phyloP scores from a whole-genome alignment of 2,329 filamentous ascomycete species.

The Colletotrichum spaethianum region DNA sequence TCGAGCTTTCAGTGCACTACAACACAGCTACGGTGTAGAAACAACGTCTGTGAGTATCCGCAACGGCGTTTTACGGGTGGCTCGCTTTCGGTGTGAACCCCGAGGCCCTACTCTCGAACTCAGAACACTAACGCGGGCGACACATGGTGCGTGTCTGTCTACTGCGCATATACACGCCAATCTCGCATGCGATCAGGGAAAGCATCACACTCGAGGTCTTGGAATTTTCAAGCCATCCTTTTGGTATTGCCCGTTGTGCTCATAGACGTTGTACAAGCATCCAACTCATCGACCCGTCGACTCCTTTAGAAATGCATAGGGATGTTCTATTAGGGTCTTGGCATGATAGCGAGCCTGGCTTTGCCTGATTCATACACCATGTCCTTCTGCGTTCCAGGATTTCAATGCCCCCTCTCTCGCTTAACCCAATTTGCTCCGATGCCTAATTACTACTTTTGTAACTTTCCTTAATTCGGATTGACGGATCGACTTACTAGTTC shows the following conservation, averaged over 20 bases:
- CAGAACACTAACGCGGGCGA: not conserved
- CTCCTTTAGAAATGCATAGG: not conserved
- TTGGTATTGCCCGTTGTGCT: no score
- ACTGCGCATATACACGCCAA: no score
- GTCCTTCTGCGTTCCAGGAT: not conserved
- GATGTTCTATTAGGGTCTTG: constrained; percentile 15
- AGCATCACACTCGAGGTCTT: not conserved
- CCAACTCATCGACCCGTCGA: no score
- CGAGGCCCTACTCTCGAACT: no score
- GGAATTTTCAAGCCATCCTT: no score
- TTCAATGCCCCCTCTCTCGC: not conserved
- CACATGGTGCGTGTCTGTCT: not conserved
- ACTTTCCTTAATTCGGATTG: constrained; percentile 7
- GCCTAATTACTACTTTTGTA: no score
- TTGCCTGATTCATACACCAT: constrained; percentile 29
- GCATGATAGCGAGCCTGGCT: constrained; percentile 25
- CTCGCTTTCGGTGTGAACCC: no score
- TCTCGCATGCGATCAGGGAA: not conserved
- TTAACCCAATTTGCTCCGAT: no score
- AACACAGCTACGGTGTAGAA: not conserved
- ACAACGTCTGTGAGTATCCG: not conserved
- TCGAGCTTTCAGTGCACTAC: no score
- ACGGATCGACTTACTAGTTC: not conserved
- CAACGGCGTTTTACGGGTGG: no score
- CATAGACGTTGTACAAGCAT: no score